phyloP scores from a whole-genome alignment of 139 green algal species.

The Eudorina sp. region DNA sequence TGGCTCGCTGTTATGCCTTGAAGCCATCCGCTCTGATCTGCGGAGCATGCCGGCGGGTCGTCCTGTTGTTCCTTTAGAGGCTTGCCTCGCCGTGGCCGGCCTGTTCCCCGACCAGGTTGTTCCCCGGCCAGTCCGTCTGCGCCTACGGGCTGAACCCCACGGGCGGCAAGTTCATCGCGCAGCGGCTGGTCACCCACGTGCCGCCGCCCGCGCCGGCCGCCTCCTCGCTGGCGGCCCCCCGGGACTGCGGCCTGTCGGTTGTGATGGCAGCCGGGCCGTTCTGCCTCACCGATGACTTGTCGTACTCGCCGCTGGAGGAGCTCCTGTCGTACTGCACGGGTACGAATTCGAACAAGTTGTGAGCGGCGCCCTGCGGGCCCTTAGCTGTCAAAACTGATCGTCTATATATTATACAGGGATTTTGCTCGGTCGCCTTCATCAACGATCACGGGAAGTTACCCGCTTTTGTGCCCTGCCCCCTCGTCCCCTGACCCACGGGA shows the following conservation, averaged over 20 bases:
- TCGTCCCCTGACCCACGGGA: too few relatives aligned
- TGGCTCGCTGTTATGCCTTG: too few relatives aligned
- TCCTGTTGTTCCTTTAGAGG: too few relatives aligned
- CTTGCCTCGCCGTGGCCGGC: too few relatives aligned
- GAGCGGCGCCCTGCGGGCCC: not conserved
- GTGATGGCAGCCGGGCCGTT: constrained; percentile 83
- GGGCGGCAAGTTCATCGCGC: constrained; percentile 79
- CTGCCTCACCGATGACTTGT: constrained; percentile 71
- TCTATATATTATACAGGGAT: too few relatives aligned
- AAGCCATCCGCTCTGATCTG: too few relatives aligned
- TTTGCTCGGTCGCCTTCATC: too few relatives aligned
- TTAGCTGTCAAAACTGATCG: too few relatives aligned
- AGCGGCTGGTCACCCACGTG: constrained; percentile 70
- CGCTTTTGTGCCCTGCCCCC: too few relatives aligned
- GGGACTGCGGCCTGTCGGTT: constrained; percentile 50
- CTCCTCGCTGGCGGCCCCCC: not conserved
- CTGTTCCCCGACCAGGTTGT: constrained; percentile 41
- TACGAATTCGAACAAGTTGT: not conserved
- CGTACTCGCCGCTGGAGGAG: constrained; percentile 80
- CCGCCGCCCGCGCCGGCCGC: constrained; percentile 44
- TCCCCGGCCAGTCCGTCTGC: constrained; percentile 64
- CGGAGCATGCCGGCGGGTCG: too few relatives aligned
- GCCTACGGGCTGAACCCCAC: constrained; percentile 85
- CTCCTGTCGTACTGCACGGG: constrained; percentile 77
- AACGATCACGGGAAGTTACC: too few relatives aligned